Evolutionary conservation across 1,284 basidiomycete species (phyloP).

Genomic region (Tylopilus orsonianus): DNA sequence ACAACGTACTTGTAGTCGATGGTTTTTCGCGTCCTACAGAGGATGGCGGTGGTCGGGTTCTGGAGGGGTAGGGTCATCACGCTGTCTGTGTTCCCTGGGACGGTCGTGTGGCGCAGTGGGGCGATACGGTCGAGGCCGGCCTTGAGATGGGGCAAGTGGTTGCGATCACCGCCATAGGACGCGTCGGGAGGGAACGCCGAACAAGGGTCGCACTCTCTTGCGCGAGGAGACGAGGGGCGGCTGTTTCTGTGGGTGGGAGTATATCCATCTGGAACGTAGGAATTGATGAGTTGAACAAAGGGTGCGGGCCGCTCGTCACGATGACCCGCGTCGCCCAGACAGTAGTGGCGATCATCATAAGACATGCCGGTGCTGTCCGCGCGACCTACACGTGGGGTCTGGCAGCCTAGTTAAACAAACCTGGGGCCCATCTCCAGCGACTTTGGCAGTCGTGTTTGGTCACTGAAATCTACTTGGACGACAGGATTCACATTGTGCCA

Average conservation of each 20-base stretch:
- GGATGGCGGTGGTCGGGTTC: slow-evolving; percentile 35
- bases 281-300: slow-evolving; percentile 30
- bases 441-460: too few species aligned
- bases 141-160: slow-evolving; percentile 24
- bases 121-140: slow-evolving; percentile 22
- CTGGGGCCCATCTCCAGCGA: too few species aligned
- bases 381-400: slow-evolving; percentile 30
- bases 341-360: slow-evolving; percentile 65
- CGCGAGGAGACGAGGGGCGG: slow-evolving; percentile 20
- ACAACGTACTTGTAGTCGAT: slow-evolving; percentile 75
- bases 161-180: slow-evolving; percentile 22
- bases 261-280: slow-evolving; percentile 35
- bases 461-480: too few species aligned
- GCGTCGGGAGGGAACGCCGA: slow-evolving; percentile 22
- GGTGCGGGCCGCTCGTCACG: slow-evolving; percentile 29
- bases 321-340: slow-evolving; percentile 42
- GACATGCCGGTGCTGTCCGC: slow-evolving; percentile 32
- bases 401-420: too few species aligned
- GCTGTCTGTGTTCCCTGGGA: slow-evolving; percentile 29
- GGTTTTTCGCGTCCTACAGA: slow-evolving; percentile 43
- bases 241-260: slow-evolving; percentile 25
- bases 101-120: slow-evolving; percentile 16
- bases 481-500: too few species aligned
- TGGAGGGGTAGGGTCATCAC: too few species aligned
- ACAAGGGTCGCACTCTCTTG: slow-evolving; percentile 26